These are phyloP conservation scores for Mycena sanguinolenta DNA, from an alignment of 768 basidiomycete species.

Conservation along the genomic window DNA sequence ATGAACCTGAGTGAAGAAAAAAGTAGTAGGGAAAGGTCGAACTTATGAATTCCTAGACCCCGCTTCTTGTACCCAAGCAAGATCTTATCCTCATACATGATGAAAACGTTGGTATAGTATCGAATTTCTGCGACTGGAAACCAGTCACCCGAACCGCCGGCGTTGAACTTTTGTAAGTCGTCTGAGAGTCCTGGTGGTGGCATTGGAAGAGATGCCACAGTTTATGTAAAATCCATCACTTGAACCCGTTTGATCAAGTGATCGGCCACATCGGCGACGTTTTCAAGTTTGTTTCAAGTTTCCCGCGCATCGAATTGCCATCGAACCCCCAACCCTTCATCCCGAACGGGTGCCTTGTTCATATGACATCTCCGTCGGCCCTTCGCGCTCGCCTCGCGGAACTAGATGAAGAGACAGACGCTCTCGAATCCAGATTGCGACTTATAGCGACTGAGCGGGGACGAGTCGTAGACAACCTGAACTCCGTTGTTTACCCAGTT, in stretches of 20 bases:
- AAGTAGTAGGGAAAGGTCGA: slow-evolving; percentile 46
- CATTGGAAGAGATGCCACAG: background rate
- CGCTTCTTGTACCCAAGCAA: slow-evolving; percentile 85
- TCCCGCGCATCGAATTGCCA: too few relatives aligned
- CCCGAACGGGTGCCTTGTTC: too few relatives aligned
- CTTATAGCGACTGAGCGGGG: background rate
- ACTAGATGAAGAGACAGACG: slow-evolving; percentile 18
- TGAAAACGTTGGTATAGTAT: slow-evolving; percentile 80
- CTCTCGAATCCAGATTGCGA: slow-evolving; percentile 8
- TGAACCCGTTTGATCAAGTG: too few relatives aligned
- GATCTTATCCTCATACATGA: slow-evolving; percentile 70
- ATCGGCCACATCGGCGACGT: too few relatives aligned
- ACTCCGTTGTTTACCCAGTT: slow-evolving; percentile 17
- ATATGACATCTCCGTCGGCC: background rate
- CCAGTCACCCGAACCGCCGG: slow-evolving; percentile 33
- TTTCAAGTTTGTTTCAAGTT: too few relatives aligned
- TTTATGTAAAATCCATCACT: too few relatives aligned
- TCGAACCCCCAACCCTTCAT: too few relatives aligned
- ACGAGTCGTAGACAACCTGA: background rate
- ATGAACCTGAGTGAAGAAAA: slow-evolving; percentile 1
- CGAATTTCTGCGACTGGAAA: slow-evolving; percentile 29
- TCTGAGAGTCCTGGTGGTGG: slow-evolving; percentile 28
- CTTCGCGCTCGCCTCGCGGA: slow-evolving; percentile 24
- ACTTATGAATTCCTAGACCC: slow-evolving; percentile 76
- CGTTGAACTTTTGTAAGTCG: background rate